Evolutionary conservation across 2,329 filamentous ascomycete genomes (phyloP).

Genomic region (Zasmidium citrigriseum): DNA sequence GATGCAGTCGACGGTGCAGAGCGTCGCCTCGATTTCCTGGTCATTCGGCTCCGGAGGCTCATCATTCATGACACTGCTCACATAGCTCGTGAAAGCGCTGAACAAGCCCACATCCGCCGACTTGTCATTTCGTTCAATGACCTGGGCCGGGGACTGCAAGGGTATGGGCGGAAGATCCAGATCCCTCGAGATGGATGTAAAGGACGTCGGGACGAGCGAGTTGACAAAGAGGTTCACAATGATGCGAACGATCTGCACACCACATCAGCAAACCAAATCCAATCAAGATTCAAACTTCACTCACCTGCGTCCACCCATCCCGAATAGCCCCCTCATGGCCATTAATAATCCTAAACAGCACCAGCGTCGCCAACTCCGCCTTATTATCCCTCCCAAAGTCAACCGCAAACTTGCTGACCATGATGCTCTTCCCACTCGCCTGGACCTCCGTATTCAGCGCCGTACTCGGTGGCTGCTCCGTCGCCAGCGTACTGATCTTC

Average conservation of each 20-base stretch:
- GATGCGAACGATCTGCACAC: slow-evolving; percentile 74
- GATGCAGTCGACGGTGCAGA: slow-evolving; percentile 92
- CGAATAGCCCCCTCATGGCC: slow-evolving; percentile 78
- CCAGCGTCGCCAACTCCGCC: slow-evolving; percentile 88
- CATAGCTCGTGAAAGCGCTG: slow-evolving; percentile 92
- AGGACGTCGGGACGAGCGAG: slow-evolving; percentile 83
- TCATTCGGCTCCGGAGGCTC: slow-evolving; percentile 97
- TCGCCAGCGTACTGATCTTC: slow-evolving; percentile 84
- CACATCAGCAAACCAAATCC: slow-evolving; percentile 41
- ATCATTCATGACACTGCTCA: slow-evolving; percentile 97
- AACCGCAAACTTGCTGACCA: slow-evolving; percentile 97
- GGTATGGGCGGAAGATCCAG: slow-evolving; percentile 80
- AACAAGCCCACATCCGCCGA: slow-evolving; percentile 81
- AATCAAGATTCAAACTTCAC: slow-evolving; percentile 34
- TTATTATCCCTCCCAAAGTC: slow-evolving; percentile 92
- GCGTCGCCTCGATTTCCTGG: slow-evolving; percentile 92
- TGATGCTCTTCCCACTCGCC: slow-evolving; percentile 80
- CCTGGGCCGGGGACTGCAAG: slow-evolving; percentile 84
- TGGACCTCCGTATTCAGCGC: slow-evolving; percentile 93
- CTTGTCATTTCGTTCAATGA: slow-evolving; percentile 84
- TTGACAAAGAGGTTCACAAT: slow-evolving; percentile 97
- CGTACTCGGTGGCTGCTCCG: slow-evolving; percentile 75
- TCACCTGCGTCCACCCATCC: slow-evolving; percentile 76
- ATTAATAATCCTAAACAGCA: slow-evolving; percentile 90
- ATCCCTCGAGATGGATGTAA: slow-evolving; percentile 63